phyloP scores from a whole-genome alignment of 1,139 yeast species.

The Pichia sp. region DNA sequence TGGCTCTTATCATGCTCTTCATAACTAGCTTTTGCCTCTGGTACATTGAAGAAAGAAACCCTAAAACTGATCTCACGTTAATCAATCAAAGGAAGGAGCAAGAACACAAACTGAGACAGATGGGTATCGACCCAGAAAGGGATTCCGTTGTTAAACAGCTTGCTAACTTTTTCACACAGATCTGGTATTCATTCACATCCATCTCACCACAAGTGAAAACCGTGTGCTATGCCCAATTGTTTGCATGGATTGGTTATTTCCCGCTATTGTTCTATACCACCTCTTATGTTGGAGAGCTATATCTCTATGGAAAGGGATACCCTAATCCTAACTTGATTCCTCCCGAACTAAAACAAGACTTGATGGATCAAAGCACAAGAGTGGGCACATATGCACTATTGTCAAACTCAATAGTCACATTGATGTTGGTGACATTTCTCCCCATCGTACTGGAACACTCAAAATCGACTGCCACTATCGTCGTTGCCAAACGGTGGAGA shows the following conservation, averaged over 20 bases:
- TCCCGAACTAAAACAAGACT: conserved; percentile 29
- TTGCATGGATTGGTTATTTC: conserved; percentile 47
- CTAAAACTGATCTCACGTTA: conserved; percentile 34
- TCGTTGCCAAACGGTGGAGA: conserved; percentile 10
- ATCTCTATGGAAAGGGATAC: conserved; percentile 30
- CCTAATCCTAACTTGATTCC: conserved; percentile 35
- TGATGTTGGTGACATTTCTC: conserved; percentile 31
- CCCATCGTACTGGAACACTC: conserved; percentile 29
- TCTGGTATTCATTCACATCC: conserved; percentile 31
- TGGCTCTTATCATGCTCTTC: conserved; percentile 33
- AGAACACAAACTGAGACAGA: conserved; percentile 23
- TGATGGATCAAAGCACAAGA: conserved; percentile 34
- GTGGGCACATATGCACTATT: conserved; percentile 38
- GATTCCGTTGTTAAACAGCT: conserved; percentile 19
- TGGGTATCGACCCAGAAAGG: conserved; percentile 28
- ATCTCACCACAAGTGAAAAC: conserved; percentile 36
- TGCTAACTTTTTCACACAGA: conserved; percentile 30
- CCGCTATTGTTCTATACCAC: conserved; percentile 45
- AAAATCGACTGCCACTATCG: neutral
- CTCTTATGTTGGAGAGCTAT: conserved; percentile 42
- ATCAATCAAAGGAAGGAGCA: conserved; percentile 29
- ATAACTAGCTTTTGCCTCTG: conserved; percentile 35
- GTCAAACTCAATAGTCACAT: conserved; percentile 35
- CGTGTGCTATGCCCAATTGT: conserved; percentile 39
- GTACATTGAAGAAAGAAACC: conserved; percentile 38